Conservation (phyloP, 768 basidiomycete genomes). For the Nidula microcarpa region DNA sequence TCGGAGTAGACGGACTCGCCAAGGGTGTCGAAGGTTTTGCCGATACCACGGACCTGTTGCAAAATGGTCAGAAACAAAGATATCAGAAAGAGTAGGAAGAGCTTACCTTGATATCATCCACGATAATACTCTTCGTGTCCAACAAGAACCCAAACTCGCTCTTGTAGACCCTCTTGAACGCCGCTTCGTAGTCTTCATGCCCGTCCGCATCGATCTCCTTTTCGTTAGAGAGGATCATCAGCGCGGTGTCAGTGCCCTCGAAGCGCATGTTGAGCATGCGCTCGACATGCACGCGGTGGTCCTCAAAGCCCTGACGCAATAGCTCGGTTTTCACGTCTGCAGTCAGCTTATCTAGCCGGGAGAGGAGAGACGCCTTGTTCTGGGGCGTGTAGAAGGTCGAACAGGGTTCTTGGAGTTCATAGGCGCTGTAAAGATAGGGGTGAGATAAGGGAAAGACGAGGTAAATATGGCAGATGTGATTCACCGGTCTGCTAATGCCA, state of each 20-base stretch:
- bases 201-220: constrained; percentile 38
- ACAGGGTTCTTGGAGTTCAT: constrained; percentile 86
- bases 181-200: constrained; percentile 72
- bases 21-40: constrained; percentile 82
- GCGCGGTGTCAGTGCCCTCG: constrained; percentile 87
- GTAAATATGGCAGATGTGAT: constrained; percentile 1
- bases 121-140: constrained; percentile 77
- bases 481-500: constrained; percentile 81
- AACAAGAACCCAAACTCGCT: constrained; percentile 90
- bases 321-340: constrained; percentile 63
- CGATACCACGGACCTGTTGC: constrained; percentile 77
- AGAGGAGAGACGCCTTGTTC: constrained; percentile 49
- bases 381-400: constrained; percentile 72
- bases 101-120: constrained; percentile 86
- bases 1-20: constrained; percentile 80
- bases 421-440: constrained; percentile 47
- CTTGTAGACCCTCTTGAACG: constrained; percentile 80
- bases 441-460: neutral
- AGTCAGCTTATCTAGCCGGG: constrained; percentile 70
- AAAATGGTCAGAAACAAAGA: neutral
- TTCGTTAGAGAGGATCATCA: constrained; percentile 72
- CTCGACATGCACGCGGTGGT: constrained; percentile 67
- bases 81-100: neutral
- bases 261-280: constrained; percentile 91
- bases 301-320: constrained; percentile 77